Evolutionary conservation across 2,329 filamentous ascomycete species (phyloP).

Genomic region (Alternaria arbusti): DNA sequence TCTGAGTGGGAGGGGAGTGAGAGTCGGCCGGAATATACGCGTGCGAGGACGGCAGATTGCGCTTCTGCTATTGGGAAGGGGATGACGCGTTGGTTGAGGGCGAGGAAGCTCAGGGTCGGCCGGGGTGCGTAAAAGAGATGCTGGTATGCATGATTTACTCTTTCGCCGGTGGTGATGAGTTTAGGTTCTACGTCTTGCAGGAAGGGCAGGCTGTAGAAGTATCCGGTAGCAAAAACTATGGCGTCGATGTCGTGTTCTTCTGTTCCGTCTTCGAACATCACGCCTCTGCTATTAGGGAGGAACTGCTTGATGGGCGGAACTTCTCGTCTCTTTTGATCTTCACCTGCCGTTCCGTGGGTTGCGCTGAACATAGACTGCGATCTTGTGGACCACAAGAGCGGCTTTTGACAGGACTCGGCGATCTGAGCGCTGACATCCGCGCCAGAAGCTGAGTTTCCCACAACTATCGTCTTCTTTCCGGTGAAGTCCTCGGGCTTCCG

Average conservation of each 20-base stretch:
- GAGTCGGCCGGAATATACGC: slow-evolving; percentile 76
- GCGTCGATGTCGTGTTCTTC: slow-evolving; percentile 73
- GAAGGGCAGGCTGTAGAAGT: slow-evolving; percentile 85
- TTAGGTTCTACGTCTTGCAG: slow-evolving; percentile 61
- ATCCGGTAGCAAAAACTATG: slow-evolving; percentile 87
- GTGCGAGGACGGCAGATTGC: slow-evolving; percentile 77
- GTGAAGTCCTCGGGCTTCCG: slow-evolving; percentile 68
- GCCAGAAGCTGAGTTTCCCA: slow-evolving; percentile 85
- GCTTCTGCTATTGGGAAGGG: slow-evolving; percentile 83
- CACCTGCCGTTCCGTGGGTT: slow-evolving; percentile 11
- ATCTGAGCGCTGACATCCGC: slow-evolving; percentile 84
- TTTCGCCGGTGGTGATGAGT: slow-evolving; percentile 70
- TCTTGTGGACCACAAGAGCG: slow-evolving; percentile 58
- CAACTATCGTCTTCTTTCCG: slow-evolving; percentile 76
- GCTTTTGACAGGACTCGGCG: slow-evolving; percentile 63
- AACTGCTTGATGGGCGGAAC: slow-evolving; percentile 62
- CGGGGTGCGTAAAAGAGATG: slow-evolving; percentile 79
- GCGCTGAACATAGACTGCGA: slow-evolving; percentile 20
- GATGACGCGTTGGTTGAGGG: slow-evolving; percentile 81
- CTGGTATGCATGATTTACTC: slow-evolving; percentile 75
- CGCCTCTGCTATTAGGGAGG: slow-evolving; percentile 62
- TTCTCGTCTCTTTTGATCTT: slow-evolving; percentile 59
- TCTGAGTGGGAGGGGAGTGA: slow-evolving; percentile 65
- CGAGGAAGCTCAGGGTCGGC: slow-evolving; percentile 79
- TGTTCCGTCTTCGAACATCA: slow-evolving; percentile 71